Base-by-base conservation (phyloP, 2,329 filamentous ascomycete genomes). In the Colletotrichum spinosum region DNA sequence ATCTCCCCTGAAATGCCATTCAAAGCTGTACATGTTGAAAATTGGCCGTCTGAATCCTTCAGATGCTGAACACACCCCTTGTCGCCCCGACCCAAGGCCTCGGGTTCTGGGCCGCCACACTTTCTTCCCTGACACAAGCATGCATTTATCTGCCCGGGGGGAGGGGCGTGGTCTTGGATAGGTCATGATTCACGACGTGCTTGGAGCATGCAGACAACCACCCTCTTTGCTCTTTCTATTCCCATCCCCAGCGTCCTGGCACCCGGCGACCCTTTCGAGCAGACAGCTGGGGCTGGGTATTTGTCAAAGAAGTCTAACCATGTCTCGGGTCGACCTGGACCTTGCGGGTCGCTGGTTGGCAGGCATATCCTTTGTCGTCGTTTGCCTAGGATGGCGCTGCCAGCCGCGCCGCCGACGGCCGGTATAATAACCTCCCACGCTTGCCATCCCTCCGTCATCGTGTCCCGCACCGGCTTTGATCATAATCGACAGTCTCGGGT, bases 261-360 rank as follows among this genome's bases (percentile, higher is more conserved):
- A 37, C 17, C 57, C 17, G 46, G 34, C 17, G 48, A 35, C 46
- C 25, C 39, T 45, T 10, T 33, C 15, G 52, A 57, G 50, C 41
- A 17, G 52, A 56, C 46, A 33, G 38, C 53, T n/a, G 58, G 63
- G 63, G 52, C 58, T 63, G 58, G 53, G 46, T 66, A 66, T 66
- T 66, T 63, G 63, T 66, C 63, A 66, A 66, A 56, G 48, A 66
- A 66, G 59, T 57, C 58, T 50, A 66, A 66, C 57, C 46, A 63
- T 66, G 63, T 66, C 63, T 66, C 63, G 63, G 52, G 48, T 57
- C 46, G 45, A 41, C n/a, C 48, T 61, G 34, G 52, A 44, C 39
- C 41, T 59, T 53, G 52, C 46, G 58, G 52, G 52, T 56, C 15
- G 48, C 46, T 53, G 46, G 12, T 44, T 66, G 42, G 63, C 63